Percentiles rank a stretch among this genome's conserved stretches.
Conservation (phyloP, 257 asterid genomes). For the Schizonepeta tenuifolia region DNA sequence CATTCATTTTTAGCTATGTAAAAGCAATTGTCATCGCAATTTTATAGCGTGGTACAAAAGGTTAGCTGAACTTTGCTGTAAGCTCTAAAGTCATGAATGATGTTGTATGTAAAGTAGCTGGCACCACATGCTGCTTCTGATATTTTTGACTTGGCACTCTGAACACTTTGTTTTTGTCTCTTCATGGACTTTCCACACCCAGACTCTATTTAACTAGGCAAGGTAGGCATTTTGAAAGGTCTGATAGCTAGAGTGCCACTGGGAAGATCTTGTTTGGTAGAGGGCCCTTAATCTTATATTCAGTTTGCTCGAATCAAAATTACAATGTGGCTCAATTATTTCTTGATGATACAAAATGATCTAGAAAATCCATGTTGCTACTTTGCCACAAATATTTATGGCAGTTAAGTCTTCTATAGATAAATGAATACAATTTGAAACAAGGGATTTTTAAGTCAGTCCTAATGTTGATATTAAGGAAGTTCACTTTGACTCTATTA, state of each 20-base stretch:
- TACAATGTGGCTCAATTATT: neutral
- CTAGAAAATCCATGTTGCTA: neutral
- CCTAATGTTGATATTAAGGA: neutral
- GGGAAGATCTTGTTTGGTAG: neutral
- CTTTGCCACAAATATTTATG: neutral
- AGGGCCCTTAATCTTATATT: neutral
- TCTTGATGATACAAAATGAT: neutral
- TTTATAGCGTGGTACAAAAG: neutral
- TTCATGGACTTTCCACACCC: neutral
- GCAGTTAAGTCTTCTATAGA: neutral
- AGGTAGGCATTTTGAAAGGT: neutral
- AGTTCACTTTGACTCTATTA: neutral
- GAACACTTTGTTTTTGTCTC: constrained; percentile 4
- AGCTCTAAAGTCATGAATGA: constrained; percentile 3
- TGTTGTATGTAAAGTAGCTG: neutral
- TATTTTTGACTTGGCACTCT: neutral
- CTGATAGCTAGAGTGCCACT: neutral
- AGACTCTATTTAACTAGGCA: neutral
- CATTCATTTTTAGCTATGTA: neutral
- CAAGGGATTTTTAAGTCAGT: neutral
- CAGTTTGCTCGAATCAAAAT: neutral
- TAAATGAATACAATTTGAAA: neutral
- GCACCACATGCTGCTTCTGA: neutral
- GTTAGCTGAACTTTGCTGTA: constrained; percentile 9
- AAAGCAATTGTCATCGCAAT: neutral